Conservation (phyloP, 495 filamentous ascomycete species). For the Cercophora samala region DNA sequence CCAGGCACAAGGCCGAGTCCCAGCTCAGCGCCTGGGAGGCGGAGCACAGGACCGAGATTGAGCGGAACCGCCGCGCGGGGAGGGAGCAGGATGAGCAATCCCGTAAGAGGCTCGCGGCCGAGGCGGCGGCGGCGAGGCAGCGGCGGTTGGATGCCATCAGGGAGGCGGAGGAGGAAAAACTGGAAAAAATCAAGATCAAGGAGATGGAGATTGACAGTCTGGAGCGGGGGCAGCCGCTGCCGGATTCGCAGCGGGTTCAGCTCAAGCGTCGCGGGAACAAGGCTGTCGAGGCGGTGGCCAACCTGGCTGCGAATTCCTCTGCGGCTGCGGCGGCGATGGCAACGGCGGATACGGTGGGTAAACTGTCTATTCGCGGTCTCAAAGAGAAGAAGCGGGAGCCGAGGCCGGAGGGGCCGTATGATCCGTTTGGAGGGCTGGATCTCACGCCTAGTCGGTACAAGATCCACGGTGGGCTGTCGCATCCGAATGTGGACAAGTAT, state of each 20-base stretch:
- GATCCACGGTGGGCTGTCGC: conserved; percentile 57
- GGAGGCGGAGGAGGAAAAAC: conserved; percentile 54
- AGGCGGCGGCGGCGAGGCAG: conserved; percentile 55
- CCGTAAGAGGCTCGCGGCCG: conserved; percentile 37
- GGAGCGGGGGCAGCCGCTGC: conserved; percentile 47
- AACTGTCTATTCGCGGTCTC: conserved; percentile 69
- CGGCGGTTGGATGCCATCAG: conserved; percentile 57
- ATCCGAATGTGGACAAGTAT: conserved; percentile 52
- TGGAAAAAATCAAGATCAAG: conserved; percentile 47
- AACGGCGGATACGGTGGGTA: conserved; percentile 31
- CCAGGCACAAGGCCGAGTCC: conserved; percentile 59
- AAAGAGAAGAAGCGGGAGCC: conserved; percentile 53
- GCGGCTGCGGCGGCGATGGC: neutral
- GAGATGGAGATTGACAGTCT: conserved; percentile 52
- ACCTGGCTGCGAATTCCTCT: neutral
- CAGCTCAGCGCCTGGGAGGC: conserved; percentile 65
- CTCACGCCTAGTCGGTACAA: conserved; percentile 66
- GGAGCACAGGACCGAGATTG: conserved; percentile 66
- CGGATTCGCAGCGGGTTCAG: conserved; percentile 47
- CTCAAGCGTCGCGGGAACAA: conserved; percentile 61
- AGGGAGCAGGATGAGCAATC: conserved; percentile 53
- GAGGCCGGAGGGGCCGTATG: conserved; percentile 61
- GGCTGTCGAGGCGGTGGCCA: conserved; percentile 17
- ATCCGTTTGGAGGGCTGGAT: conserved; percentile 77
- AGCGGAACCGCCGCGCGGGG: conserved; percentile 64